Percentiles rank a stretch among this genome's conserved stretches.
These are phyloP conservation scores for Helianthus tuberosus DNA, from an alignment of 129 eudicot species.

Conservation along the genomic window DNA sequence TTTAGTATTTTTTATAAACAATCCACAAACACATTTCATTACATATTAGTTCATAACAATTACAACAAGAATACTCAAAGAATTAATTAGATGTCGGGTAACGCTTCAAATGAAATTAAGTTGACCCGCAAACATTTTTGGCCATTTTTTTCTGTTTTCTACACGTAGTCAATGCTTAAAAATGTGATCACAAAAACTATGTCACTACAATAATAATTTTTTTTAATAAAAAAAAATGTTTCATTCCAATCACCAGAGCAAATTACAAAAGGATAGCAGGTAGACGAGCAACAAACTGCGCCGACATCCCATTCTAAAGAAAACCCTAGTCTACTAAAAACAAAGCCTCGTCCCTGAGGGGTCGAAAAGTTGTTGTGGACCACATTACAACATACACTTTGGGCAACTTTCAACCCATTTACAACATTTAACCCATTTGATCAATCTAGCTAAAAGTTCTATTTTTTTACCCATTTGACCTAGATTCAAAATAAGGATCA, in stretches of 20 bases:
- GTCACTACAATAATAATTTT: background rate
- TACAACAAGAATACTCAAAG: background rate
- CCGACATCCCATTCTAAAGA: too few species aligned
- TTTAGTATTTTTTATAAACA: constrained; percentile 10
- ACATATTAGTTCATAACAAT: background rate
- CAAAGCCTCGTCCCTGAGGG: too few species aligned
- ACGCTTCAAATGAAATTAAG: background rate
- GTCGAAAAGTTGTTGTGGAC: too few species aligned
- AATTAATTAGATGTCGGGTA: background rate
- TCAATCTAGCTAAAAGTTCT: background rate
- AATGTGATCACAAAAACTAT: background rate
- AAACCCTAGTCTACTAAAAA: too few species aligned
- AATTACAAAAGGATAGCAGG: too few species aligned
- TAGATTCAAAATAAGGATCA: background rate
- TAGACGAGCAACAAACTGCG: too few species aligned
- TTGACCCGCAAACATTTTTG: background rate
- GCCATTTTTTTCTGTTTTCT: background rate
- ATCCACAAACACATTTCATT: background rate
- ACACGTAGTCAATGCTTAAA: background rate
- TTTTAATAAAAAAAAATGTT: too few species aligned
- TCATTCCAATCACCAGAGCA: too few species aligned
- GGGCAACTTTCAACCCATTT: too few species aligned
- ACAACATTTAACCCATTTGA: background rate
- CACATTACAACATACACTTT: too few species aligned
- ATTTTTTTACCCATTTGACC: too few species aligned